Percentiles rank a stretch among this genome's conserved stretches.
Evolutionary conservation across 495 filamentous ascomycete species (phyloP).

Genomic region (Penicillium taxi): DNA sequence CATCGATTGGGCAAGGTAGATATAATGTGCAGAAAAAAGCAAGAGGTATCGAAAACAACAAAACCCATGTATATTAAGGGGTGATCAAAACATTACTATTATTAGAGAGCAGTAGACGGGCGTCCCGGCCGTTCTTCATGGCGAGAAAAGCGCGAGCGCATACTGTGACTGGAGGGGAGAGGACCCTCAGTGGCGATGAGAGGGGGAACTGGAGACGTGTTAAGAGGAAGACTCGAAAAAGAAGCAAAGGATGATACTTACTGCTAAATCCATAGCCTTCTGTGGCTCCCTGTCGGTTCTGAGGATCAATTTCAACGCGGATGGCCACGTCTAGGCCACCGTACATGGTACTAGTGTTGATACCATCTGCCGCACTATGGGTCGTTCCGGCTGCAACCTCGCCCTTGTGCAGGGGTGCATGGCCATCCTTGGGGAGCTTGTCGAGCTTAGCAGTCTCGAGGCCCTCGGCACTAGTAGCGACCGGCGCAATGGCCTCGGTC

Average conservation of each 20-base stretch:
- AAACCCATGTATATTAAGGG: background rate
- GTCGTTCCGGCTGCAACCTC: slow-evolving; percentile 57
- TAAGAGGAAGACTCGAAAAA: background rate
- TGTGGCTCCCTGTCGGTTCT: slow-evolving; percentile 53
- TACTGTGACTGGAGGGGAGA: slow-evolving; percentile 11
- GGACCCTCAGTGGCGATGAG: slow-evolving; percentile 18
- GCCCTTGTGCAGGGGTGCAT: slow-evolving; percentile 54
- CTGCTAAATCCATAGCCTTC: slow-evolving; percentile 60
- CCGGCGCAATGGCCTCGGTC: slow-evolving; percentile 48
- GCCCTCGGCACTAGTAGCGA: slow-evolving; percentile 14
- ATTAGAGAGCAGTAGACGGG: slow-evolving; percentile 20
- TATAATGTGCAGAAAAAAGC: no score
- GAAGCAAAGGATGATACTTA: slow-evolving; percentile 19
- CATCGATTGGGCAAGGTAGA: no score
- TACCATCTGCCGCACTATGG: slow-evolving; percentile 51
- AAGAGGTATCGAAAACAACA: slow-evolving; percentile 3
- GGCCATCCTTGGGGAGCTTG: slow-evolving; percentile 48
- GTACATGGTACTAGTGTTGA: slow-evolving; percentile 43
- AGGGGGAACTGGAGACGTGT: slow-evolving; percentile 19
- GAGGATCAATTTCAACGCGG: slow-evolving; percentile 62
- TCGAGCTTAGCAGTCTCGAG: slow-evolving; percentile 16
- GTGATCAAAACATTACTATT: no score
- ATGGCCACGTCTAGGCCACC: slow-evolving; percentile 62
- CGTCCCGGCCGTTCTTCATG: slow-evolving; percentile 10
- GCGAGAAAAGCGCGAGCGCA: slow-evolving; percentile 18